A percentile compares a stretch with the other conserved stretches of the same genome.
phyloP scores from a whole-genome alignment of 2,329 filamentous ascomycete genomes.

The Sclerotinia glacialis region DNA sequence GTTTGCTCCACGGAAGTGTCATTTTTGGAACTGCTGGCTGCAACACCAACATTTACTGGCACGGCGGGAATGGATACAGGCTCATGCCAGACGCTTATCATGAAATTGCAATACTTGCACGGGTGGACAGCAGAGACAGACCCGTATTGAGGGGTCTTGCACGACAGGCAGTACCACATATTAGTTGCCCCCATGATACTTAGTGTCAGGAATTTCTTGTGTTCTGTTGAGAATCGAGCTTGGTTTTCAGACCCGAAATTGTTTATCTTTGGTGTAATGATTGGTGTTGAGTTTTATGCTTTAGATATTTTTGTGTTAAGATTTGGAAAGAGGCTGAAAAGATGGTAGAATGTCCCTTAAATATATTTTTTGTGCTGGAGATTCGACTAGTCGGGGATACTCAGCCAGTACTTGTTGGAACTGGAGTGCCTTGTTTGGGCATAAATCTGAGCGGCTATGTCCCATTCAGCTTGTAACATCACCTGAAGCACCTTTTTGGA shows the following conservation, averaged over 20 bases:
- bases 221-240: background rate
- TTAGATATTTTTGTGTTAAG: background rate
- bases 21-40: background rate
- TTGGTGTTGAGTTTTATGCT: background rate
- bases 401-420: background rate
- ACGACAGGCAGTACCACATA: conserved; percentile 3
- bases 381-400: background rate
- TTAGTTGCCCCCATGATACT: background rate
- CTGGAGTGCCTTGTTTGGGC: background rate
- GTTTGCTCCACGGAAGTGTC: no score
- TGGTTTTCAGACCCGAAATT: background rate
- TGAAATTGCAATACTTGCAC: conserved; percentile 1
- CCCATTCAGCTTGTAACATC: background rate
- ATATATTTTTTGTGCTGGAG: background rate
- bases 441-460: background rate
- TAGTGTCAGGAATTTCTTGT: background rate
- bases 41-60: background rate
- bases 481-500: background rate
- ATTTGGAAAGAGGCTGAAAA: background rate
- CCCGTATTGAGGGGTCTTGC: background rate
- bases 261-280: no score
- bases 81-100: background rate
- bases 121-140: background rate
- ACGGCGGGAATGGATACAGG: background rate
- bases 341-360: background rate